A percentile compares a stretch with the other conserved stretches of the same genome.
These are phyloP conservation scores for Leptosphaerulina australis DNA, from an alignment of 2,329 filamentous ascomycete species.

Conservation along the genomic window DNA sequence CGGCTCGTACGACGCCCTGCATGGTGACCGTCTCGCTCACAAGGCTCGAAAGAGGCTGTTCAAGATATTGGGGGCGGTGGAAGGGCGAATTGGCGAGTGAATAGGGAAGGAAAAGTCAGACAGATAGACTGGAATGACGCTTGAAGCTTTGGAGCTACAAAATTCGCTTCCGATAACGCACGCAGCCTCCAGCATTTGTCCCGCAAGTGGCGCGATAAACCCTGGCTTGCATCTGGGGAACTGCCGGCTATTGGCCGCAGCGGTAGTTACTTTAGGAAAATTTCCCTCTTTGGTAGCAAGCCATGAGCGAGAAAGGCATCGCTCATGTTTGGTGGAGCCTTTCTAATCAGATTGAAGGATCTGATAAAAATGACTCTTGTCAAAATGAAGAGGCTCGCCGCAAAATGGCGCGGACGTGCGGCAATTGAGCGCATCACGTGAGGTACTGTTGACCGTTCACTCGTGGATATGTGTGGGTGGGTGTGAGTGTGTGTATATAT, in stretches of 20 bases:
- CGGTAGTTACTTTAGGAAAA: conserved; percentile 7
- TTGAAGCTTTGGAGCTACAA: conserved; percentile 30
- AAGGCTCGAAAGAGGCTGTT: conserved; percentile 30
- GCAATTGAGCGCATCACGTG: neutral
- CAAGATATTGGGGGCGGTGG: conserved; percentile 22
- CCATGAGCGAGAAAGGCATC: conserved; percentile 17
- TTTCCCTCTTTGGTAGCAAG: conserved; percentile 19
- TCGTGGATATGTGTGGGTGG: conserved; percentile 1
- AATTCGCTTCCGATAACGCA: conserved; percentile 46
- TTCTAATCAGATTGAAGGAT: conserved; percentile 18
- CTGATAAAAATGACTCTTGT: conserved; percentile 11
- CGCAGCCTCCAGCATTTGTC: conserved; percentile 24
- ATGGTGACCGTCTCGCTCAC: conserved; percentile 40
- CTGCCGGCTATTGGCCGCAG: conserved; percentile 24
- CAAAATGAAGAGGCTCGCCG: neutral
- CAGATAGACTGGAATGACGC: conserved; percentile 27
- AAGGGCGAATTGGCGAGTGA: conserved; percentile 30
- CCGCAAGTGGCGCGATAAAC: conserved; percentile 29
- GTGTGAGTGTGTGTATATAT: neutral
- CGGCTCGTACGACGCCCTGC: conserved; percentile 48
- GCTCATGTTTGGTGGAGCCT: conserved; percentile 14
- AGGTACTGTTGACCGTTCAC: neutral
- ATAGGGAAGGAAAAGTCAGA: conserved; percentile 25
- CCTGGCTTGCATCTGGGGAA: conserved; percentile 26
- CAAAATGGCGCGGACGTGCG: neutral